Evolutionary conservation across 768 basidiomycete species (phyloP), one percentile per base, ranked within the genome.

Genomic region (Amanita thiersii): DNA sequence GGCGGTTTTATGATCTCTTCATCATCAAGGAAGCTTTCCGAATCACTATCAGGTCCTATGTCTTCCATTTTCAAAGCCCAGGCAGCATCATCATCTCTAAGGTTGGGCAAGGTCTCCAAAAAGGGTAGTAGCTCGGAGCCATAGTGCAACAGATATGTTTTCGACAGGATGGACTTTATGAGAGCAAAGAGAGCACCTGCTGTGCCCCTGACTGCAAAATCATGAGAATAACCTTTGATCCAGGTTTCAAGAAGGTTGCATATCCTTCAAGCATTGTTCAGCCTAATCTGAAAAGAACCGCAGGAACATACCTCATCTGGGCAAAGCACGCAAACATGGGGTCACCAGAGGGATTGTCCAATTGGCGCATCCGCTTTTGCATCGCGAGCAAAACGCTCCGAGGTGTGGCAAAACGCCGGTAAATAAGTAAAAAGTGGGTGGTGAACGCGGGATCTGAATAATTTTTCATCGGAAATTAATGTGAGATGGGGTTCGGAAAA

Each of bases 291-390:
- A 35, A 32, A 20, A 17, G 43, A 23, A 5, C 25, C 46, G 17
- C 24, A 4, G 26, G 36, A 35, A 47, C 51, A 32, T 51, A 86
- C 88, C 81, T 77, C 86, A 90, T 87, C 56, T 91, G 88, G 5
- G 85, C 86, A 59, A 81, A 90, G 51, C 80, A 84, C 5, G 86
- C 85, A 60, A 90, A 84, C 77, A 89, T 81, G 1, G 83, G 82
- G 63, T 91, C 86, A 5, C 77, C 77, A 9, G 74, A 71, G 12
- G 81, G 75, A 40, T 74, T 73, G 52, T 84, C 81, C 10, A 91
- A 64, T 48, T 81, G 77, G 24, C 83, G 76, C 74, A 90, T 82
- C 35, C 86, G 79, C 54, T 87, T 85, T 59, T 89, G 85, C 82
- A 92, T 87, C 4, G 86, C 82, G 33, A 89, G 66, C n/a, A 92